Conservation (phyloP, 768 basidiomycete genomes). For the Cystofilobasidium ferigula region DNA sequence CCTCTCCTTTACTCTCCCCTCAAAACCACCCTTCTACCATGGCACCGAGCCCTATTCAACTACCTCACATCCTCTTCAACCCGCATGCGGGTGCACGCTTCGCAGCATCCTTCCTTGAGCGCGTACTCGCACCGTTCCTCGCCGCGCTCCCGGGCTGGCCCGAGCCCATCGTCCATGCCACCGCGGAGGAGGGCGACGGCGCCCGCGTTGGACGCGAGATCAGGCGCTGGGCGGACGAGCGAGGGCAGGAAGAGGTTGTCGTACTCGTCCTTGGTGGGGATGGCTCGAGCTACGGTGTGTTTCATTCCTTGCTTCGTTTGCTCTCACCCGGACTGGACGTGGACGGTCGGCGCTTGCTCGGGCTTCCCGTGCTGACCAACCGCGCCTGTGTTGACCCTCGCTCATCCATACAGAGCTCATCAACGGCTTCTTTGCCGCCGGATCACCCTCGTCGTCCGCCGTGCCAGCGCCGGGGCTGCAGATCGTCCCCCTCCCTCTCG, state of each 20-base stretch:
- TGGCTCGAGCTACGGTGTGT: slow-evolving; percentile 59
- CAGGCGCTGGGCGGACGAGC: background rate
- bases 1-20: too few relatives aligned
- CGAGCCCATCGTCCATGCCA: background rate
- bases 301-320: background rate
- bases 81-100: background rate
- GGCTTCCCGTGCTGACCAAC: too few relatives aligned
- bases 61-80: slow-evolving; percentile 14
- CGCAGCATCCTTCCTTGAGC: background rate
- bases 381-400: background rate
- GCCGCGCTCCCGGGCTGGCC: background rate
- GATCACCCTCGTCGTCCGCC: background rate
- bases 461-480: slow-evolving; percentile 41
- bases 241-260: slow-evolving; percentile 17
- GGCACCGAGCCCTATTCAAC: too few relatives aligned
- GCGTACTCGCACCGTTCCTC: background rate
- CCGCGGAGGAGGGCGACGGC: slow-evolving; percentile 7
- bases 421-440: slow-evolving; percentile 49
- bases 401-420: slow-evolving; percentile 50
- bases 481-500: slow-evolving; percentile 53
- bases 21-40: too few relatives aligned
- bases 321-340: background rate
- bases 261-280: slow-evolving; percentile 56
- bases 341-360: too few relatives aligned
- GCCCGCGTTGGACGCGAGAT: slow-evolving; percentile 7